Evolutionary conservation across 306 rosid genomes (phyloP).

Genomic region (Ormosia emarginata): DNA sequence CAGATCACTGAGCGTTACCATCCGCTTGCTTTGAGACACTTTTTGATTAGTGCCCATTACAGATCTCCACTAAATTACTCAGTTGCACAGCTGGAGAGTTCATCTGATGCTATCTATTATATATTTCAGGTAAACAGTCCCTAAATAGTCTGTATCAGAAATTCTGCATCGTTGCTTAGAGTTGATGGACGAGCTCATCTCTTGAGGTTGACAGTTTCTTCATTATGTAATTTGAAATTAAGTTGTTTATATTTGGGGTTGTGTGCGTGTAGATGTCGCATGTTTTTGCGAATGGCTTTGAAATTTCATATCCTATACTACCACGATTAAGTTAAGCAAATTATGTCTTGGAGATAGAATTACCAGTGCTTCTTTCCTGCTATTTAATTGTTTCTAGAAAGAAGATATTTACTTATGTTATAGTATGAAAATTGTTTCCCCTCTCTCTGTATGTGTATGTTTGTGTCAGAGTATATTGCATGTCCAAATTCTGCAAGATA

Average conservation of each 20-base stretch:
- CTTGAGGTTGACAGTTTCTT: neutral
- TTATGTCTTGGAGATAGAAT: slow-evolving; percentile 4
- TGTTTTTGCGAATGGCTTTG: neutral
- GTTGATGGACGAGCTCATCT: slow-evolving; percentile 3
- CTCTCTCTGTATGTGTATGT: neutral
- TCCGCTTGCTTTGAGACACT: slow-evolving; percentile 86
- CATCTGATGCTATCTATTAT: slow-evolving; percentile 84
- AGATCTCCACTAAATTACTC: slow-evolving; percentile 82
- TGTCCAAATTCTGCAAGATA: neutral
- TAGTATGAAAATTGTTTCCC: neutral
- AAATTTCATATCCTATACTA: neutral
- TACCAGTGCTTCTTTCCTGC: neutral
- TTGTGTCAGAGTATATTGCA: neutral
- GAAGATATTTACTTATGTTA: neutral
- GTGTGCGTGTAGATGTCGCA: neutral
- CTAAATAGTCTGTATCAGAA: slow-evolving; percentile 12
- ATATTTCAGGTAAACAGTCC: slow-evolving; percentile 63
- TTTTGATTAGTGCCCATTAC: slow-evolving; percentile 80
- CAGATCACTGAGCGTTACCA: slow-evolving; percentile 81
- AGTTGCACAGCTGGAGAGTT: slow-evolving; percentile 65
- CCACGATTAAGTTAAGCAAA: neutral
- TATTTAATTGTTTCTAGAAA: neutral
- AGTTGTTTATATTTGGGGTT: neutral
- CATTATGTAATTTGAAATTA: neutral
- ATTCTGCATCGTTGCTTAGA: slow-evolving; percentile 10